phyloP scores from a whole-genome alignment of 345 rosid genomes.

The Nasturtium officinale region DNA sequence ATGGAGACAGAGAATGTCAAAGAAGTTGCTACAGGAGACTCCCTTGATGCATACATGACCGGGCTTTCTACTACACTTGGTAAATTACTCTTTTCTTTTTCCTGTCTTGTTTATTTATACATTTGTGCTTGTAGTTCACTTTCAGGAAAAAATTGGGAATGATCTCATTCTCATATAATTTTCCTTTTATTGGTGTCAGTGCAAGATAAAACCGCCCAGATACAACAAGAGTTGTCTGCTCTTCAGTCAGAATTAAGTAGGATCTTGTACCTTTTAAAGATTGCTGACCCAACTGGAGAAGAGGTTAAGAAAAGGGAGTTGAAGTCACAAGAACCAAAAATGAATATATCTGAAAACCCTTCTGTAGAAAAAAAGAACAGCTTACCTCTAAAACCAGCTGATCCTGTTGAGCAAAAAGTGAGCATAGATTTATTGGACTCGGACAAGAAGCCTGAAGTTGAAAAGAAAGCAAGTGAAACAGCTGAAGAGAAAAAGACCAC shows the following conservation, averaged over 20 bases:
- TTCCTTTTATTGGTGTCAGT: conserved; percentile 49
- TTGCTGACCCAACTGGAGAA: conserved; percentile 93
- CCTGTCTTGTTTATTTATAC: background rate
- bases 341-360: conserved; percentile 46
- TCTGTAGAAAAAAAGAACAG: conserved; percentile 43
- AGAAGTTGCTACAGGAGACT: conserved; percentile 69
- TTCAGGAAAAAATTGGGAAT: background rate
- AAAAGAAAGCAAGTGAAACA: conserved; percentile 41
- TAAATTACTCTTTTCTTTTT: conserved; percentile 29
- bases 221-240: conserved; percentile 66
- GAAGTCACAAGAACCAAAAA: conserved; percentile 49
- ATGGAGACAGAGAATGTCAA: conserved; percentile 52
- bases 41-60: conserved; percentile 91
- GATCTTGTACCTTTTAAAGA: conserved; percentile 70
- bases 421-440: conserved; percentile 38
- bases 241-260: conserved; percentile 78
- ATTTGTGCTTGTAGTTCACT: background rate
- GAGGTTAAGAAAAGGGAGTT: conserved; percentile 64
- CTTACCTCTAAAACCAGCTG: conserved; percentile 42
- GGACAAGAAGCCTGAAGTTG: conserved; percentile 45
- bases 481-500: conserved; percentile 47
- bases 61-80: conserved; percentile 89
- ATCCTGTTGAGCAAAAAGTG: conserved; percentile 29
- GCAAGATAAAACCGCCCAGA: conserved; percentile 60
- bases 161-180: background rate